Conservation (phyloP, 768 basidiomycete species). For the Amanita rubescens region DNA sequence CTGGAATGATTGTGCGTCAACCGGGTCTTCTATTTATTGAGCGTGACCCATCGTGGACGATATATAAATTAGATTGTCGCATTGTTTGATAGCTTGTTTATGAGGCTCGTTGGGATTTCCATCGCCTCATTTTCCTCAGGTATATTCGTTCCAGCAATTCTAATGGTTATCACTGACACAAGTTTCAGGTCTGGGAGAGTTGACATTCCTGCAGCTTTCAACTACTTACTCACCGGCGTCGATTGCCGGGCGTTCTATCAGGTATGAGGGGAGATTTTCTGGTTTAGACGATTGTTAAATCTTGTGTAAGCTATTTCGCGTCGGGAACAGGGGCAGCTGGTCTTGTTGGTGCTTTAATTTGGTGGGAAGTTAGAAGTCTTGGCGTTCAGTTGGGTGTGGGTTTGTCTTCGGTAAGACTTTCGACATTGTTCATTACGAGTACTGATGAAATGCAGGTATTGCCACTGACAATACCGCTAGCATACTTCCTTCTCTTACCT, state of each 20-base stretch:
- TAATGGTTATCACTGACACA: background rate
- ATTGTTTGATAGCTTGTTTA: slow-evolving; percentile 51
- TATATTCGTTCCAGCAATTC: slow-evolving; percentile 16
- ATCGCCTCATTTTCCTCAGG: slow-evolving; percentile 86
- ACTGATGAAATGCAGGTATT: slow-evolving; percentile 47
- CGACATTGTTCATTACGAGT: background rate
- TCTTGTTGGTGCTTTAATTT: slow-evolving; percentile 83
- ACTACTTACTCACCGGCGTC: slow-evolving; percentile 65
- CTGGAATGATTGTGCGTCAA: slow-evolving; percentile 79
- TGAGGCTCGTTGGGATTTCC: slow-evolving; percentile 71
- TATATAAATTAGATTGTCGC: slow-evolving; percentile 63
- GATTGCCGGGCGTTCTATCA: slow-evolving; percentile 73
- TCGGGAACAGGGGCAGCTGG: slow-evolving; percentile 94
- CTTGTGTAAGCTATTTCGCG: slow-evolving; percentile 66
- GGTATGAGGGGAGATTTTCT: slow-evolving; percentile 37
- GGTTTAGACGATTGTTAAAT: background rate
- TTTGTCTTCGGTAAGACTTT: slow-evolving; percentile 59
- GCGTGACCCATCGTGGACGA: background rate
- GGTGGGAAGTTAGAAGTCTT: slow-evolving; percentile 87
- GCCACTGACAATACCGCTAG: slow-evolving; percentile 71
- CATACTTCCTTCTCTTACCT: slow-evolving; percentile 77
- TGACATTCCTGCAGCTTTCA: slow-evolving; percentile 92
- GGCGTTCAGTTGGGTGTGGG: slow-evolving; percentile 84
- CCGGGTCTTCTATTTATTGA: background rate
- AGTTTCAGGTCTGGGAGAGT: slow-evolving; percentile 76